phyloP scores from a whole-genome alignment of 495 filamentous ascomycete genomes.

The Penicillium macrosclerotiorum region DNA sequence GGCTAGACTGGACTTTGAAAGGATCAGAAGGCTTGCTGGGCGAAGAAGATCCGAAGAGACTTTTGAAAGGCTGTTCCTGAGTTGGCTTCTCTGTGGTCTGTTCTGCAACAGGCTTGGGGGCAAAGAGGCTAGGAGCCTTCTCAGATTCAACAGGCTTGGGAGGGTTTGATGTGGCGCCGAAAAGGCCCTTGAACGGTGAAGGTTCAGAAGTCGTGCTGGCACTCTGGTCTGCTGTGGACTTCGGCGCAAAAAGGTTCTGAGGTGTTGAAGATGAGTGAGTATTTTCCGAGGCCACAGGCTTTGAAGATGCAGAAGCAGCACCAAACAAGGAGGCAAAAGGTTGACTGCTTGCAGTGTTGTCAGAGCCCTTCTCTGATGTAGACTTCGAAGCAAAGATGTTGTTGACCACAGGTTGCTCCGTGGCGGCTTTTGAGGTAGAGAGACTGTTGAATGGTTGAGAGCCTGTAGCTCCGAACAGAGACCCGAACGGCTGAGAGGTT shows the following conservation, averaged over 20 bases:
- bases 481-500: slow-evolving; percentile 3
- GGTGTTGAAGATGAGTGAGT: too few species aligned
- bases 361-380: not conserved
- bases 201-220: slow-evolving; percentile 6
- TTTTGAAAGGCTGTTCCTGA: not conserved
- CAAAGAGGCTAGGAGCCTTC: slow-evolving; percentile 7
- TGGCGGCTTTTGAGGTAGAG: not conserved
- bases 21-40: not conserved
- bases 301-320: not conserved
- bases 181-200: slow-evolving; percentile 9
- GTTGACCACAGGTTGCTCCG: not conserved
- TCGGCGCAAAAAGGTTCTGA: not conserved
- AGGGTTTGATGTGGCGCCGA: slow-evolving; percentile 4
- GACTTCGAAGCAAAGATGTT: slow-evolving; percentile 8
- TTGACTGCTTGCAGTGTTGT: not conserved
- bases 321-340: not conserved
- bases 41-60: slow-evolving; percentile 5
- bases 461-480: slow-evolving; percentile 4
- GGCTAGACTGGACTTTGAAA: not conserved
- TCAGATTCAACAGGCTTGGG: slow-evolving; percentile 3
- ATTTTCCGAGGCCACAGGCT: too few species aligned
- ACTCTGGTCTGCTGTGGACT: not conserved
- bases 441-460: not conserved
- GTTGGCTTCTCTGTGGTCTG: slow-evolving; percentile 4
- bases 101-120: slow-evolving; percentile 3